Base-by-base conservation (phyloP, 257 asterid genomes). In the Forsythia viridissima region DNA sequence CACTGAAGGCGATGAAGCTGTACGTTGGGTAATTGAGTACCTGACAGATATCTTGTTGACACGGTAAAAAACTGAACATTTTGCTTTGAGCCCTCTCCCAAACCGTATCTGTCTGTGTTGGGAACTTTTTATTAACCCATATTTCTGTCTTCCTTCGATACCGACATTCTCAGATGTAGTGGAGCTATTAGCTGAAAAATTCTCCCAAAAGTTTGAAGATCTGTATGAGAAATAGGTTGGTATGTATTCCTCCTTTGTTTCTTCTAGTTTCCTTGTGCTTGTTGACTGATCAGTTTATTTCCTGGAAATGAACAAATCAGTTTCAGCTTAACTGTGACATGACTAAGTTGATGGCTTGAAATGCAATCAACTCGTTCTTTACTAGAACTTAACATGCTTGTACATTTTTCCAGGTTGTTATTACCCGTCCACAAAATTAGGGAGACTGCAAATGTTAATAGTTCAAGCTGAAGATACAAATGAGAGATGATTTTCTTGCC, bases 191-290 rank as follows among this genome's bases (percentile, higher is more conserved):
- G 98, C 98, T 6, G 91, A 88, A 75, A 86, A 82, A 36, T 88
- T 93, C 82, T 90, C 92, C 75, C 76, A 86, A 40, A 86, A 77
- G 76, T 96, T 96, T 79, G 98, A 93, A 87, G 93, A 84, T 71
- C 83, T 91, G 61, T 96, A 91, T 46, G 90, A 88, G 82, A 84
- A 88, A 80, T 95, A 96, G 97, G 99, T 96, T 70, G 75, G 1
- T 79, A 3, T 75, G 81, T 66, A 40, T 75, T 82, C 79, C 40
- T 71, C 72, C 66, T 84, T 40, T 66, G 55, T 63, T 67, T 48
- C 72, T 79, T 57, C 30, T 38, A 75, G 51, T 43, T 43, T 43
- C 2, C 51, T 43, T 43, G 51, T 43, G 51, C 46, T 42, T 42
- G 46, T 42, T 42, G 46, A 2, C 46, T 43, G 12, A 8, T 43